Evolutionary conservation across 768 basidiomycete species (phyloP).

Genomic region (Lentinula sp.): DNA sequence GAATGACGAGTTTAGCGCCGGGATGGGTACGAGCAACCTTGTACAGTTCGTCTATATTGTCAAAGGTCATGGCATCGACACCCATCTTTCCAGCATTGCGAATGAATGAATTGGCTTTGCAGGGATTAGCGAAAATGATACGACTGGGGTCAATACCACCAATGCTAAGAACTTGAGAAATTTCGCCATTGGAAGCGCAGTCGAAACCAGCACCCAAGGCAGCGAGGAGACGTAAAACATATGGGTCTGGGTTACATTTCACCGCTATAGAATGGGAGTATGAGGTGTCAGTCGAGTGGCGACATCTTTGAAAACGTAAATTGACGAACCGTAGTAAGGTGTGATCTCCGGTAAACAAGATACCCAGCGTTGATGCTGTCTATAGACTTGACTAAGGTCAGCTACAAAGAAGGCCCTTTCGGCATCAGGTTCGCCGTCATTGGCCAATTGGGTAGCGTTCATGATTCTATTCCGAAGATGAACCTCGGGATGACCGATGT

Average conservation of each 20-base stretch:
- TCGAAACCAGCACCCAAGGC: constrained; percentile 92
- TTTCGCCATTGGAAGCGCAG: constrained; percentile 94
- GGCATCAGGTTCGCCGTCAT: constrained; percentile 58
- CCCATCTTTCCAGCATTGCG: constrained; percentile 35
- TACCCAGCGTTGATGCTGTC: constrained; percentile 81
- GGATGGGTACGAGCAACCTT: constrained; percentile 85
- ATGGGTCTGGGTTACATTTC: constrained; percentile 69
- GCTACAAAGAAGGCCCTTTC: constrained; percentile 97
- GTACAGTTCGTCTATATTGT: constrained; percentile 93
- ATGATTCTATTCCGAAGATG: constrained; percentile 78
- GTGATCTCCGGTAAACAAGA: constrained; percentile 75
- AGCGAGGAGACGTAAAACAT: constrained; percentile 85
- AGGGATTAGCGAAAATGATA: constrained; percentile 98
- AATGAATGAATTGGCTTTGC: constrained; percentile 87
- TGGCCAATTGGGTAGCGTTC: constrained; percentile 45
- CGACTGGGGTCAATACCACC: constrained; percentile 51
- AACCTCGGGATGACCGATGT: constrained; percentile 39
- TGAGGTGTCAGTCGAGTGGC: neutral
- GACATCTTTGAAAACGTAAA: constrained; percentile 1
- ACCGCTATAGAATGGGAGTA: constrained; percentile 49
- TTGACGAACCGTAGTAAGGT: constrained; percentile 76
- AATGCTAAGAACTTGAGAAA: constrained; percentile 67
- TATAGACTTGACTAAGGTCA: constrained; percentile 84
- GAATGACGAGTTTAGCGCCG: constrained; percentile 78
- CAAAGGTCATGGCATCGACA: constrained; percentile 96